These are phyloP conservation scores for Cladophialophora immunda DNA, from an alignment of 2,329 filamentous ascomycete species.

Conservation along the genomic window DNA sequence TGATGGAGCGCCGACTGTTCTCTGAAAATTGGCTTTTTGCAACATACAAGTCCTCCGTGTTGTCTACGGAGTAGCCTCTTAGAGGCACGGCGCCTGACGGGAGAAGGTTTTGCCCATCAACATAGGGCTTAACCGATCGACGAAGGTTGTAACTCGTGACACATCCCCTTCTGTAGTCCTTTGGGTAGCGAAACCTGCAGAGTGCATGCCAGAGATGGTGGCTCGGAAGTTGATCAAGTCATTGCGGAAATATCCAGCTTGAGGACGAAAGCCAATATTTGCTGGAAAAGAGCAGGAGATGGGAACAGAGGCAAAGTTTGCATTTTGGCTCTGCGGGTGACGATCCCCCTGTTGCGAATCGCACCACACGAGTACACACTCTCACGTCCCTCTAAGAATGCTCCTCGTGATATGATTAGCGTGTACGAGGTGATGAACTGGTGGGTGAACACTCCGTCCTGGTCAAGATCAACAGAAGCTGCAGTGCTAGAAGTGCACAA, in stretches of 20 bases:
- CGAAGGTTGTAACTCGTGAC: neutral
- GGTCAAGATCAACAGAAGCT: neutral
- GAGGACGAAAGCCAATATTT: neutral
- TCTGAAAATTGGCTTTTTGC: neutral
- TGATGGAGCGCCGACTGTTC: neutral
- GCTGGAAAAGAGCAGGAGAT: neutral
- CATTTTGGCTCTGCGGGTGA: neutral
- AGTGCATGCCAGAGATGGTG: neutral
- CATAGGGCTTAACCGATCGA: neutral
- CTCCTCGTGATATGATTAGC: neutral
- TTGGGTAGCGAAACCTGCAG: neutral
- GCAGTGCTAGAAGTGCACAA: neutral
- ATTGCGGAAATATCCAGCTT: neutral
- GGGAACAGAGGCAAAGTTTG: neutral
- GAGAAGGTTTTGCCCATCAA: constrained; percentile 6
- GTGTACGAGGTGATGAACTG: neutral
- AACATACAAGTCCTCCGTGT: neutral
- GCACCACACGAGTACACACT: neutral
- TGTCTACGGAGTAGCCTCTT: neutral
- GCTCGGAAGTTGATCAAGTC: neutral
- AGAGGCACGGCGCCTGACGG: neutral
- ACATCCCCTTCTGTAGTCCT: neutral
- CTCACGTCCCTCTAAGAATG: neutral
- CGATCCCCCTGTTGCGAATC: neutral
- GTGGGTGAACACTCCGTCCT: neutral